Percentiles rank a stretch among this genome's conserved stretches.
phyloP scores from a whole-genome alignment of 495 filamentous ascomycete genomes.

The Penicillium flavigenum region DNA sequence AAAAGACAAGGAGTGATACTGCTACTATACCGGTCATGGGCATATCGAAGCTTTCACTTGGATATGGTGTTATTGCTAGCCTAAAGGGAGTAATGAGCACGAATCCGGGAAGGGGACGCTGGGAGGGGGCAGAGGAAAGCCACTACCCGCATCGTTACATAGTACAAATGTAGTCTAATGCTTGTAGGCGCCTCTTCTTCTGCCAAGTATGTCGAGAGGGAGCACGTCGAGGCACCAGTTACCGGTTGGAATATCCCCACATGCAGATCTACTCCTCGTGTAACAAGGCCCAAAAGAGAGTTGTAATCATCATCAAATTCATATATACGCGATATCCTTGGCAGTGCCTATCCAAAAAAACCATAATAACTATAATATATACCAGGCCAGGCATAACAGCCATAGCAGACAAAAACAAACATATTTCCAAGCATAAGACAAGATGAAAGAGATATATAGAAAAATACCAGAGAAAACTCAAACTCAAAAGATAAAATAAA shows the following conservation, averaged over 20 bases:
- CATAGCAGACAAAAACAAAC: not conserved
- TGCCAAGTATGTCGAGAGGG: no score
- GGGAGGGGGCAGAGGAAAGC: no score
- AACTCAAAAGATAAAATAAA: slow-evolving; percentile 8
- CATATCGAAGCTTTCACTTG: no score
- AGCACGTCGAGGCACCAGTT: not conserved
- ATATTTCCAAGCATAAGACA: not conserved
- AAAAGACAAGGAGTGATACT: no score
- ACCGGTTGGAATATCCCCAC: not conserved
- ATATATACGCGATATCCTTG: not conserved
- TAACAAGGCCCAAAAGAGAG: no score
- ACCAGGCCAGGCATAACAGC: not conserved
- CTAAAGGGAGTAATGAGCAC: no score
- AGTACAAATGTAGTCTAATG: not conserved
- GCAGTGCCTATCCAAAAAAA: not conserved
- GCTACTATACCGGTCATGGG: no score
- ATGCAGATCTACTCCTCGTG: not conserved
- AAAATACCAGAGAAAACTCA: not conserved
- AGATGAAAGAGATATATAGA: not conserved
- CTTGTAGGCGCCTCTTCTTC: not conserved
- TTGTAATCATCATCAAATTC: slow-evolving; percentile 6
- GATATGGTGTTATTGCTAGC: no score
- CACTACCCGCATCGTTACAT: no score
- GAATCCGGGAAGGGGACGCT: no score
- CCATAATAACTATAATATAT: not conserved